These are phyloP conservation scores for Dittrichia graveolens DNA, from an alignment of 129 eudicot genomes.

Conservation along the genomic window DNA sequence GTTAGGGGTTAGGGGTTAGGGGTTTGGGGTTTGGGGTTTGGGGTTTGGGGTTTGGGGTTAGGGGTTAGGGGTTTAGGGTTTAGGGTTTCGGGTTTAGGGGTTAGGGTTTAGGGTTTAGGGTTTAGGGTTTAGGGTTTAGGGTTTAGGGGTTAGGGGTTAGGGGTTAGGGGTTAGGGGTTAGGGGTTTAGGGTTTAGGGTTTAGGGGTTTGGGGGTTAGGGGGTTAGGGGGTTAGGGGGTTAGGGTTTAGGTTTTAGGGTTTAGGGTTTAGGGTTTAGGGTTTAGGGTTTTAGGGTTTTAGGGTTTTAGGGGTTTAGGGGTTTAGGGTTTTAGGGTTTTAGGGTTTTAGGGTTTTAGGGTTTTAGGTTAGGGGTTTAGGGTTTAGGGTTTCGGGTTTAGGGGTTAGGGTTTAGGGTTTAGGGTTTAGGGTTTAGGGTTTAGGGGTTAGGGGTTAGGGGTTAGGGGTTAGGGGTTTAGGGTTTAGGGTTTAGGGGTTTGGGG, in stretches of 20 bases:
- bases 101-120: constrained; percentile 29
- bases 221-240: constrained; percentile 16
- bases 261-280: constrained; percentile 20
- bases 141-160: constrained; percentile 19
- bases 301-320: constrained; percentile 22
- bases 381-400: not conserved
- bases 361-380: constrained; percentile 16
- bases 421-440: constrained; percentile 18
- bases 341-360: constrained; percentile 18
- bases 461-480: constrained; percentile 27
- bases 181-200: constrained; percentile 30
- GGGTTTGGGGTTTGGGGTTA: constrained; percentile 32
- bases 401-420: constrained; percentile 11
- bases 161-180: constrained; percentile 21
- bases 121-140: constrained; percentile 14
- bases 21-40: constrained; percentile 28
- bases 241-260: constrained; percentile 21
- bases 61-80: constrained; percentile 30
- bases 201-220: constrained; percentile 21
- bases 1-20: constrained; percentile 18
- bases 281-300: constrained; percentile 31
- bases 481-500: constrained; percentile 21
- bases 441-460: constrained; percentile 31
- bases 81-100: constrained; percentile 23
- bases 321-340: constrained; percentile 9